Evolutionary conservation across 441 rosid species (phyloP), one percentile per base, ranked within the genome.

Genomic region (Brassica balearica): DNA sequence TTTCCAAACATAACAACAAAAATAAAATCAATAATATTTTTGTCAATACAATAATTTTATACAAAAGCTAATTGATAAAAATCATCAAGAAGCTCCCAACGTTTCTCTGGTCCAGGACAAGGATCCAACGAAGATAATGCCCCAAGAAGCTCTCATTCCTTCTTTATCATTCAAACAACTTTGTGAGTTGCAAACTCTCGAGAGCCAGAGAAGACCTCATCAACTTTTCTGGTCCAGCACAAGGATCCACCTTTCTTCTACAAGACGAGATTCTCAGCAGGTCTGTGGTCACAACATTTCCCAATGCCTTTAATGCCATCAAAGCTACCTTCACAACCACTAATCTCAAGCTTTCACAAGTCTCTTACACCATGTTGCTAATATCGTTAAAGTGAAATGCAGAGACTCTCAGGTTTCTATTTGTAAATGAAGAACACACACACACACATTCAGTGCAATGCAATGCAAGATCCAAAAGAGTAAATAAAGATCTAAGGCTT

Each of bases 301-400:
- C 92, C 95, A 19, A 88, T 81, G 3, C 92, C 95, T 79, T 90
- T 90, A 34, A 87, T 72, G 75, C 95, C 95, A 82, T 87, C 92
- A 17, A 88, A 88, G 11, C 90, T 88, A 65, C 95, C 95, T 55
- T 86, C 92, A 61, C 95, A 88, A 15, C 92, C 86, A 69, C 77
- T 77, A 77, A 90, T 88, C 85, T 90, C 92, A 6, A 90, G 90
- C 85, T 82, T 87, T 25, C 80, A 85, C 91, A 58, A 88, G 36
- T 60, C 90, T 85, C 84, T 82, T 86, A 74, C 92, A 90, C 72
- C 92, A 27, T 27, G 32, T 27, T 27, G 32, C 32, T 27, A 27
- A 27, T 27, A 27, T 27, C 32, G 32, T 27, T 27, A 91, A 89
- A 0, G 88, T 27, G 32, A 27, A 27, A 27, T 6, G 32, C 32